Evolutionary conservation across 2,329 filamentous ascomycete genomes (phyloP), one percentile per base, ranked within the genome.

Genomic region (Phaeosphaeriaceae sp.): DNA sequence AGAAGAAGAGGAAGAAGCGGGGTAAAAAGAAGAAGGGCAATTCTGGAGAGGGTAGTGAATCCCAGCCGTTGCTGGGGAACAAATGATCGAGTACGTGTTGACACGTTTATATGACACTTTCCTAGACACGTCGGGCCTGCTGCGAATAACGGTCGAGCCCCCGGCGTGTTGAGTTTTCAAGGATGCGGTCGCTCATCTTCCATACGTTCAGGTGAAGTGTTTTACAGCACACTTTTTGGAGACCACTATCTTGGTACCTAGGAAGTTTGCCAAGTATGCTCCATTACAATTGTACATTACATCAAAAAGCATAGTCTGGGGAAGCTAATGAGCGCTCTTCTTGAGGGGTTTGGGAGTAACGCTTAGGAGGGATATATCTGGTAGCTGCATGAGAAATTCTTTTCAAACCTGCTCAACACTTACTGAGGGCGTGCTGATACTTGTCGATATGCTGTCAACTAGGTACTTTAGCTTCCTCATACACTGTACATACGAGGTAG

Each of bases 1-100:
- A 74, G 50, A 77, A 76, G 61, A 74, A 76, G 67, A 71, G 73
- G 25, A 78, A 78, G 72, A 71, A 71, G 67, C 54, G 67, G 57
- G 70, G 72, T 61, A 76, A 76, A 66, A 78, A 78, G 68, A 76
- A 74, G 74, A 76, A 76, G 66, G 63, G 65, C 36, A 69, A 68
- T 31, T 60, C 60, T 31, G 67, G 68, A 13, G 66, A 68, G 24
- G 60, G 62, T 50, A 62, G 66, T 53, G 75, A 77, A 57, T 68
- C 69, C 40, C 68, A 76, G 50, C 73, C 75, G 2, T 56, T 77
- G 21, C 63, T 77, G 2, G 68, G 71, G n/a, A 54, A 58, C 31
- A 61, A 56, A 33, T 66, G 53, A 61, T 41, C 19, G 19, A 4
- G 15, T 3, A 40, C 4, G 36, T 40, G 36, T 40, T 40, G 36